A percentile compares a stretch with the other conserved stretches of the same genome.
phyloP scores from a whole-genome alignment of 371 early-diverging fungal genomes.

The Entomophthora muscae region DNA sequence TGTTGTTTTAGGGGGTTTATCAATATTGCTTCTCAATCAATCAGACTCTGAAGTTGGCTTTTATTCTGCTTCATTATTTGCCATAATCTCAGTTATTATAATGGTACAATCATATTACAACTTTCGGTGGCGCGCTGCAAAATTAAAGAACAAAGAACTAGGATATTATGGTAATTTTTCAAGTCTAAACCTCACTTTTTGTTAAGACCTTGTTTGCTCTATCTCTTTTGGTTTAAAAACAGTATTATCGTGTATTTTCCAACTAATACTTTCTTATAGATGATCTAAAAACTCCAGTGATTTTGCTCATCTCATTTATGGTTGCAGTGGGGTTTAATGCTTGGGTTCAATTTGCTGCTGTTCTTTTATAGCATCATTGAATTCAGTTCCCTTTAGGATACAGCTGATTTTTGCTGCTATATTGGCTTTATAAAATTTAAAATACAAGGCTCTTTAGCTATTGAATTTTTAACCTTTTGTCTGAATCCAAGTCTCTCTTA shows the following conservation, averaged over 20 bases:
- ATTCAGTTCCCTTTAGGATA: no score
- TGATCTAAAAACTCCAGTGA: background rate
- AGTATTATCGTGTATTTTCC: background rate
- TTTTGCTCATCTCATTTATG: background rate
- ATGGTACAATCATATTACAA: slow-evolving; percentile 77
- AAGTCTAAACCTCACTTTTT: background rate
- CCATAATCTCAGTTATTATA: slow-evolving; percentile 53
- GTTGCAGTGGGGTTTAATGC: background rate
- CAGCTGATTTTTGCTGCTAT: no score
- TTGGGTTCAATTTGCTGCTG: background rate
- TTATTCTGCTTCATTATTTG: slow-evolving; percentile 57
- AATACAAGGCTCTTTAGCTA: no score
- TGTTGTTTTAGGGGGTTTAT: slow-evolving; percentile 39
- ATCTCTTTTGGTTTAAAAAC: background rate
- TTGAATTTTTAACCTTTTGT: no score
- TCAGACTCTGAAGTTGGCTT: slow-evolving; percentile 46
- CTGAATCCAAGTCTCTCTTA: no score
- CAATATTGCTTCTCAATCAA: slow-evolving; percentile 50
- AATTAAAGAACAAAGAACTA: slow-evolving; percentile 41
- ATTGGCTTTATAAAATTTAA: no score
- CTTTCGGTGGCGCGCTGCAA: slow-evolving; percentile 85
- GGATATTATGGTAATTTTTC: slow-evolving; percentile 35
- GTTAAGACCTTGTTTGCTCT: background rate
- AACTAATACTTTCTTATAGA: background rate
- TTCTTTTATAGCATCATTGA: no score